phyloP scores from a whole-genome alignment of 2,329 filamentous ascomycete genomes.

The Colletotrichum sp. region DNA sequence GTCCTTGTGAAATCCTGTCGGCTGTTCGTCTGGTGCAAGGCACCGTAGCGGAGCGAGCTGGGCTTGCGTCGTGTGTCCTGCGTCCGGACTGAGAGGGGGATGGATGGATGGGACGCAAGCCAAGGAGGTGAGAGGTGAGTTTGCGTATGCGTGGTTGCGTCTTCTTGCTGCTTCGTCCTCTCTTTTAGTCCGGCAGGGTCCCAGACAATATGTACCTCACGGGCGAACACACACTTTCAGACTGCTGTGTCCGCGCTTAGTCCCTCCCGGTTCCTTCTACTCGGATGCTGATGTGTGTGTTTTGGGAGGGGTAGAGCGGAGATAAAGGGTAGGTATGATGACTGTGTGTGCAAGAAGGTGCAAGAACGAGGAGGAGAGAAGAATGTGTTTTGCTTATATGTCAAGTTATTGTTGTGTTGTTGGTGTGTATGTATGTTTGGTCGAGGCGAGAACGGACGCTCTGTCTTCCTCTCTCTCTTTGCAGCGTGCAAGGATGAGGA shows the following conservation, averaged over 20 bases:
- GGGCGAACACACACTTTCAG: not conserved
- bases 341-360: not conserved
- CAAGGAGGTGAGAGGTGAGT: not conserved
- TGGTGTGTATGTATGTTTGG: not conserved
- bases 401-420: not conserved
- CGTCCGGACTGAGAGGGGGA: not conserved
- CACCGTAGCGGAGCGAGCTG: not conserved
- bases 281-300: not conserved
- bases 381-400: not conserved
- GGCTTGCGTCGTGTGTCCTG: not conserved
- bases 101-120: not conserved
- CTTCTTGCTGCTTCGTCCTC: not conserved
- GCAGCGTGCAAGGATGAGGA: not conserved
- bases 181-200: not conserved
- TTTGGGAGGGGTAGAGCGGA: not conserved
- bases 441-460: not conserved
- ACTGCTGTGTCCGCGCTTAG: not conserved
- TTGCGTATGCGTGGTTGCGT: not conserved
- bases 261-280: not conserved
- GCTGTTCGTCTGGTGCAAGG: not conserved
- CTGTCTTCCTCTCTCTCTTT: not conserved
- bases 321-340: not conserved
- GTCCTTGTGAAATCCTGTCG: not conserved
- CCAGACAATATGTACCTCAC: slow-evolving; percentile 22
- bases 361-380: not conserved